These are phyloP conservation scores for Dictyostelium firmibasis DNA, from an alignment of 78 protist genomes.

Conservation along the genomic window DNA sequence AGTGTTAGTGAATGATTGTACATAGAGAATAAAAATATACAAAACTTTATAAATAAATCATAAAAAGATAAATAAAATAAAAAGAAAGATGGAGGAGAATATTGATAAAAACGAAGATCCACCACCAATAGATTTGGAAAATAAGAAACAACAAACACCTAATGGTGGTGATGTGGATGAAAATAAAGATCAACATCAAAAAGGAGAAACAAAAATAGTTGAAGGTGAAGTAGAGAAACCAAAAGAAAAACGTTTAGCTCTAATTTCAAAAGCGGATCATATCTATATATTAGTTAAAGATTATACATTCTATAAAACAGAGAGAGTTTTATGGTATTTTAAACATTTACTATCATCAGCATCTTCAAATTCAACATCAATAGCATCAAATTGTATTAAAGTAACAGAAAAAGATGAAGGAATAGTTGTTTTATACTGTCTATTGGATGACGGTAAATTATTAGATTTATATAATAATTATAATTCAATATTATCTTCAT, in stretches of 20 bases:
- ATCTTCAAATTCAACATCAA: not conserved
- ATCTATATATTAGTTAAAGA: slow-evolving; percentile 31
- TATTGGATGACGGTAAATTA: slow-evolving; percentile 36
- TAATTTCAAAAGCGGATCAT: slow-evolving; percentile 43
- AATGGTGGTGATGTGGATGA: too few species aligned
- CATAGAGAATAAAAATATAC: not conserved
- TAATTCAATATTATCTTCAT: not conserved
- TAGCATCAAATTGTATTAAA: not conserved
- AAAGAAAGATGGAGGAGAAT: not conserved
- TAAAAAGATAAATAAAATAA: too few species aligned
- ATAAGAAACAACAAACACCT: too few species aligned
- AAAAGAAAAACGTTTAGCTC: not conserved
- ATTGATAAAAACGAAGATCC: too few species aligned
- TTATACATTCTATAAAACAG: slow-evolving; percentile 56
- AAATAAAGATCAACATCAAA: not conserved
- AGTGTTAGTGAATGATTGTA: not conserved
- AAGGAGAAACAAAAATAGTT: not conserved
- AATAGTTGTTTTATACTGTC: slow-evolving; percentile 12
- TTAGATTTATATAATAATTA: slow-evolving; percentile 21
- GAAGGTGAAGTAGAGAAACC: not conserved
- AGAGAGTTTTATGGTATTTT: slow-evolving; percentile 71
- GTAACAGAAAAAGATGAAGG: slow-evolving; percentile 47
- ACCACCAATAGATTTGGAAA: not conserved
- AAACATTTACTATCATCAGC: slow-evolving; percentile 51
- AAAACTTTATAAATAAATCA: too few species aligned